Conservation (phyloP, 2,329 filamentous ascomycete genomes). For the Cylindrodendrum hubeiense region DNA sequence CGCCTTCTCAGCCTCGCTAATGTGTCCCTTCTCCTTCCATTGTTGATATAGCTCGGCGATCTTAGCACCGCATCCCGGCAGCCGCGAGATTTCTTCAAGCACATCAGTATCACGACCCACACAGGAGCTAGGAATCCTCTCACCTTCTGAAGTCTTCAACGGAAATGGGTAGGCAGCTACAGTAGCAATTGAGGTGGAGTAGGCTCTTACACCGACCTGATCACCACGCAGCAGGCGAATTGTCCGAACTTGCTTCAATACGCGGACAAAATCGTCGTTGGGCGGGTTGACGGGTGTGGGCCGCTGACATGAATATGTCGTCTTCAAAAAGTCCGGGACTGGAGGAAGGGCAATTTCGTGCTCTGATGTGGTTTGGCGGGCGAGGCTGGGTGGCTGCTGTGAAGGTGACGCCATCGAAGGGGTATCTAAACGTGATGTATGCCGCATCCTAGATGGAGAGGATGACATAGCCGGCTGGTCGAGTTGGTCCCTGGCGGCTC, state of each 20-base stretch:
- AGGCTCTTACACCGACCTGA: slow-evolving; percentile 84
- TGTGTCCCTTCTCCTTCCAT: slow-evolving; percentile 71
- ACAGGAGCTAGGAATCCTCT: slow-evolving; percentile 34
- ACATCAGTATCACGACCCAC: neutral
- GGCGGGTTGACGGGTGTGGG: slow-evolving; percentile 76
- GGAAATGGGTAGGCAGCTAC: slow-evolving; percentile 81
- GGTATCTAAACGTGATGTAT: slow-evolving; percentile 20
- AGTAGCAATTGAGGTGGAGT: slow-evolving; percentile 87
- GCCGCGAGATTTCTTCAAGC: slow-evolving; percentile 59
- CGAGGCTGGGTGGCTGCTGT: slow-evolving; percentile 55
- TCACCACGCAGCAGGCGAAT: slow-evolving; percentile 80
- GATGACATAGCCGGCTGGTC: slow-evolving; percentile 1
- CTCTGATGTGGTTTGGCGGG: slow-evolving; percentile 82
- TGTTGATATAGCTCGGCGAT: slow-evolving; percentile 83
- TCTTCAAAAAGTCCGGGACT: slow-evolving; percentile 74
- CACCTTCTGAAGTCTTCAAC: slow-evolving; percentile 57
- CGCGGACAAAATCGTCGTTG: slow-evolving; percentile 80
- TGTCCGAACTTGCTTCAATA: slow-evolving; percentile 80
- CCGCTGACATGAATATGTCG: slow-evolving; percentile 82
- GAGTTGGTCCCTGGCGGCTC: slow-evolving; percentile 16
- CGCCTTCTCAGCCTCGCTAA: slow-evolving; percentile 74
- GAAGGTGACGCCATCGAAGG: slow-evolving; percentile 9
- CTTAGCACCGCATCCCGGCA: slow-evolving; percentile 87
- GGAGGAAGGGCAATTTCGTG: slow-evolving; percentile 75
- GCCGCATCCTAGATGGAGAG: slow-evolving; percentile 1